Evolutionary conservation across 2,329 filamentous ascomycete species (phyloP).

Genomic region (Colletotrichum sp.): DNA sequence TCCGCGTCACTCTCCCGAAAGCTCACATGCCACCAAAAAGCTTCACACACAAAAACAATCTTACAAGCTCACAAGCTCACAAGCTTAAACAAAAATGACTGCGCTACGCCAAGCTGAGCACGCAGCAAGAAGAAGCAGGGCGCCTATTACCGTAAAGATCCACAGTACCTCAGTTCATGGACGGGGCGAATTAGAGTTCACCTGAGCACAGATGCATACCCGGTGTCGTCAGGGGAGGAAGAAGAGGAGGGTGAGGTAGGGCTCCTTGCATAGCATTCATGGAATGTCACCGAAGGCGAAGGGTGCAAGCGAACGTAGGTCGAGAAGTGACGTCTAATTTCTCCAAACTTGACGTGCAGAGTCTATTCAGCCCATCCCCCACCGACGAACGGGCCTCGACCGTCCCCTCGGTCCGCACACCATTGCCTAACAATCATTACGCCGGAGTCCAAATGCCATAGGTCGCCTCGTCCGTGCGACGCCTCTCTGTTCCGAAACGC

Average conservation of each 20-base stretch:
- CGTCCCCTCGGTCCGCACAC: neutral
- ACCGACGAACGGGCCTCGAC: neutral
- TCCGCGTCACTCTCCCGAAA: neutral
- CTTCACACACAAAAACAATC: neutral
- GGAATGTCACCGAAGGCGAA: neutral
- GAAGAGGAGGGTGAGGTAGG: neutral
- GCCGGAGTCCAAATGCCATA: neutral
- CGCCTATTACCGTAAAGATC: neutral
- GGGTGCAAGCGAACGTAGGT: neutral
- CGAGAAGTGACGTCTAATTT: conserved; percentile 1
- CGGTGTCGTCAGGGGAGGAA: neutral
- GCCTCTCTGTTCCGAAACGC: neutral
- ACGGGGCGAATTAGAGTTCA: neutral
- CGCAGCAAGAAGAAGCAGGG: neutral
- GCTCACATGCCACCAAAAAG: neutral
- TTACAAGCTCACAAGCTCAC: neutral
- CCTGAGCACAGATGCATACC: neutral
- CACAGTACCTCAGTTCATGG: neutral
- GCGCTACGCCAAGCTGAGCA: neutral
- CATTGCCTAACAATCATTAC: neutral
- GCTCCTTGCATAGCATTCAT: neutral
- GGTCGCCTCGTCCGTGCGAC: neutral
- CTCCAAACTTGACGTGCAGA: neutral
- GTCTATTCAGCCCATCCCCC: neutral
- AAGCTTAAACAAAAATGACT: neutral